Conservation (phyloP, 2,329 filamentous ascomycete genomes). For the Cephalotrichum gorgonifer region DNA sequence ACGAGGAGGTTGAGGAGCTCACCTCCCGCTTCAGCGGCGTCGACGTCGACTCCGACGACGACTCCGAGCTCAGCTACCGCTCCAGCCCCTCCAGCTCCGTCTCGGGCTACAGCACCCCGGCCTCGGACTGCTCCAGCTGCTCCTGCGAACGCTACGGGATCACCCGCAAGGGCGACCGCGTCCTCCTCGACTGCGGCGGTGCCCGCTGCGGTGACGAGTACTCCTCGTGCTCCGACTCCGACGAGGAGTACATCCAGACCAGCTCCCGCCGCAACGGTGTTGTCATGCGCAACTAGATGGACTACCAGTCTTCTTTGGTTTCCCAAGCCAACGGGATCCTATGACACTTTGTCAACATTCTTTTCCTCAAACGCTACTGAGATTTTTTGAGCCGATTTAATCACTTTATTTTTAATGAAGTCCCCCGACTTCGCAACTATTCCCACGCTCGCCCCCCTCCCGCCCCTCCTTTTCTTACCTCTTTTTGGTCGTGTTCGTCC, state of each 20-base stretch:
- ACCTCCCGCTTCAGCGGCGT: constrained; percentile 60
- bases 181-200: constrained; percentile 94
- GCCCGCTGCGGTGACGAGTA: constrained; percentile 75
- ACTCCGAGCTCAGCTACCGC: constrained; percentile 57
- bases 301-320: no score
- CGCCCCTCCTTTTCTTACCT: neutral
- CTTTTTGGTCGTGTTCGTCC: neutral
- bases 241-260: constrained; percentile 31
- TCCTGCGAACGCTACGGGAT: constrained; percentile 95
- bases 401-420: neutral
- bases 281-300: constrained; percentile 29
- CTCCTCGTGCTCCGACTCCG: constrained; percentile 53
- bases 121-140: constrained; percentile 69
- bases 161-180: constrained; percentile 81
- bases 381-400: constrained; percentile 1
- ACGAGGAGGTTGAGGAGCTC: constrained; percentile 69
- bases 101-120: constrained; percentile 69
- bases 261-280: constrained; percentile 54
- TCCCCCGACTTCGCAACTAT: neutral
- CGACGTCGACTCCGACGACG: constrained; percentile 44
- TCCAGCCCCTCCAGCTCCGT: constrained; percentile 64
- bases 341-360: neutral
- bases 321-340: no score
- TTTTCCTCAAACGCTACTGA: neutral
- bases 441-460: neutral